These are phyloP conservation scores for Mycena chlorophos DNA, from an alignment of 768 basidiomycete species.

Conservation along the genomic window DNA sequence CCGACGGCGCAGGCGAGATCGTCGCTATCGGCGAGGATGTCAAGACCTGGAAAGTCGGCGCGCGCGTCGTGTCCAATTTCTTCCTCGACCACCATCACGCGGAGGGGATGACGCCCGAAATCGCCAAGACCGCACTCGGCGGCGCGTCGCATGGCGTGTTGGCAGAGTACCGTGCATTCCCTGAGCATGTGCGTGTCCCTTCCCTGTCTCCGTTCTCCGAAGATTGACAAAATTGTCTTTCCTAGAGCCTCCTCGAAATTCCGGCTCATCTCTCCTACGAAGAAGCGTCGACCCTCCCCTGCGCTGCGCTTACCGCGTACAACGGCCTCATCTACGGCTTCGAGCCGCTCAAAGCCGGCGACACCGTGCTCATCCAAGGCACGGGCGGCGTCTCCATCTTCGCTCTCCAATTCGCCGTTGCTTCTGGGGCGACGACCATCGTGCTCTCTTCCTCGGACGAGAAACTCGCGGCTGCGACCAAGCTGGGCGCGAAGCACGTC, in stretches of 20 bases:
- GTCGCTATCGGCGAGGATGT: slow-evolving; percentile 46
- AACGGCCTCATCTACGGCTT: slow-evolving; percentile 40
- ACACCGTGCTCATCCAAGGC: slow-evolving; percentile 47
- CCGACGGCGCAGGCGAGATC: slow-evolving; percentile 62
- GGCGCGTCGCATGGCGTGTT: slow-evolving; percentile 52
- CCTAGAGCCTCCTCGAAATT: slow-evolving; percentile 49
- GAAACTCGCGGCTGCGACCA: slow-evolving; percentile 43
- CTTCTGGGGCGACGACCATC: slow-evolving; percentile 51
- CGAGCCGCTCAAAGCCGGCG: slow-evolving; percentile 44
- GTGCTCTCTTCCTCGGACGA: slow-evolving; percentile 50
- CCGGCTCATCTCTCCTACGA: slow-evolving; percentile 60
- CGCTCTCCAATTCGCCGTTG: slow-evolving; percentile 49
- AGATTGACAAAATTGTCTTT: not conserved
- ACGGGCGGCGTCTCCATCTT: slow-evolving; percentile 50
- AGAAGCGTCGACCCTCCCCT: slow-evolving; percentile 64
- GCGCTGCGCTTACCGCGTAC: slow-evolving; percentile 53
- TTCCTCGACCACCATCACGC: slow-evolving; percentile 46
- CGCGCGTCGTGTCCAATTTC: slow-evolving; percentile 59
- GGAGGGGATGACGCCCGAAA: slow-evolving; percentile 32
- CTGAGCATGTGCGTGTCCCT: slow-evolving; percentile 34
- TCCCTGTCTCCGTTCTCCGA: not conserved
- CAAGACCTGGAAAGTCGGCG: slow-evolving; percentile 53
- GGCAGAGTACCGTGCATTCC: slow-evolving; percentile 55
- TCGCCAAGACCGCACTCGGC: slow-evolving; percentile 39
- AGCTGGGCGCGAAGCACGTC: slow-evolving; percentile 42